Base-by-base conservation (phyloP, 768 basidiomycete genomes). In the Boletus bicolor region DNA sequence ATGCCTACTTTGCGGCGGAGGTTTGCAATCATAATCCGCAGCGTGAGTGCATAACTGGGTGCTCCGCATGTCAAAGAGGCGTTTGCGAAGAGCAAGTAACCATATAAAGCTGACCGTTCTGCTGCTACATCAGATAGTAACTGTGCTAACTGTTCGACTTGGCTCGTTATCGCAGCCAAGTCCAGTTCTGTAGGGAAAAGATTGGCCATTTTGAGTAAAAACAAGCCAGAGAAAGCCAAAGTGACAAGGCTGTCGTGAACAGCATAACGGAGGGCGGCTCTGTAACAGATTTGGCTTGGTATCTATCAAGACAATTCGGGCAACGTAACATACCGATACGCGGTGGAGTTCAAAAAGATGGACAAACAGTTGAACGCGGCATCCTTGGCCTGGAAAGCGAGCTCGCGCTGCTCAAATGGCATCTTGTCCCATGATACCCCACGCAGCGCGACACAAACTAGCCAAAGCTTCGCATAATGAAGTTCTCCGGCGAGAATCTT, bases 401-500 rank as follows among this genome's bases (percentile, higher is more conserved):
- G 79, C 69, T 96, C 94, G 38, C 93, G 86, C 67, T 96, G 94
- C 70, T 97, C 94, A 57, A 90, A 92, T 4, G 92, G 85, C 87
- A 97, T 92, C 72, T 93, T 94, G 66, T 97, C 93, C 94, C 93
- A 98, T 5, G 90, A 84, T 26, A 89, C 90, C 17, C 94, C 94
- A 56, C 94, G 83, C 44, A 98, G 76, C 12, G 93, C 93, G 24
- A 96, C 87, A 67, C 94, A 97, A 21, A 94, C 88, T 34, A 96
- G 82, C 94, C 94, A 97, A 5, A 98, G 78, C 69, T 96, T 95
- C 30, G 94, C 91, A 67, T 96, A 94, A 66, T 94, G 86, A 49
- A 96, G 76, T 68, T 97, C 94, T 6, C 88, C 89, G 3, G 85
- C 85, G 21, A 97, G 83, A 46, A 98, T 85, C 73, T 92, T 94